Percentiles rank a stretch among this genome's conserved stretches.
phyloP scores from a whole-genome alignment of 306 rosid genomes.

The Morella rubra region DNA sequence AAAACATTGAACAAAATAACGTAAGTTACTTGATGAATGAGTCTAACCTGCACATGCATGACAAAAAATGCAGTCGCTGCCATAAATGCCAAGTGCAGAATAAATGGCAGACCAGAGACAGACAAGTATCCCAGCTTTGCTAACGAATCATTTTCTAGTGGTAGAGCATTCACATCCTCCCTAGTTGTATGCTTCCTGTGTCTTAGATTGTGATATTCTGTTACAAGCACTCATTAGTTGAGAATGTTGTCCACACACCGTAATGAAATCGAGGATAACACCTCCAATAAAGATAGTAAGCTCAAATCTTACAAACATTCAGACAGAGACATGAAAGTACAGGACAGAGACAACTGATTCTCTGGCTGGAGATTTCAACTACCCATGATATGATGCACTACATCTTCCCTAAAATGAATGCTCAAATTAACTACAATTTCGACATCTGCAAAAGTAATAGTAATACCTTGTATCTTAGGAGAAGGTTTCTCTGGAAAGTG shows the following conservation, averaged over 20 bases:
- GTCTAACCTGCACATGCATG: conserved; percentile 92
- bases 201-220: conserved; percentile 53
- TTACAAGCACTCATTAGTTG: conserved; percentile 15
- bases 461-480: conserved; percentile 46
- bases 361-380: neutral
- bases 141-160: conserved; percentile 35
- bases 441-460: conserved; percentile 3
- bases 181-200: conserved; percentile 46
- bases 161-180: conserved; percentile 24
- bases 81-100: conserved; percentile 81
- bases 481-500: conserved; percentile 37
- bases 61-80: conserved; percentile 72
- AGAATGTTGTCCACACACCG: conserved; percentile 4
- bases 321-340: neutral
- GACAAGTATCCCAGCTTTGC: conserved; percentile 54
- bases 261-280: neutral
- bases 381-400: neutral
- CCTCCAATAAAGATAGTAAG: neutral
- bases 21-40: conserved; percentile 3
- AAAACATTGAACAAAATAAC: neutral
- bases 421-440: conserved; percentile 1
- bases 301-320: neutral
- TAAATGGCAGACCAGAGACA: conserved; percentile 71
- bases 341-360: neutral
- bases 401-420: neutral